These are phyloP conservation scores for Venturia pyrina DNA, from an alignment of 2,329 filamentous ascomycete species.

Conservation along the genomic window DNA sequence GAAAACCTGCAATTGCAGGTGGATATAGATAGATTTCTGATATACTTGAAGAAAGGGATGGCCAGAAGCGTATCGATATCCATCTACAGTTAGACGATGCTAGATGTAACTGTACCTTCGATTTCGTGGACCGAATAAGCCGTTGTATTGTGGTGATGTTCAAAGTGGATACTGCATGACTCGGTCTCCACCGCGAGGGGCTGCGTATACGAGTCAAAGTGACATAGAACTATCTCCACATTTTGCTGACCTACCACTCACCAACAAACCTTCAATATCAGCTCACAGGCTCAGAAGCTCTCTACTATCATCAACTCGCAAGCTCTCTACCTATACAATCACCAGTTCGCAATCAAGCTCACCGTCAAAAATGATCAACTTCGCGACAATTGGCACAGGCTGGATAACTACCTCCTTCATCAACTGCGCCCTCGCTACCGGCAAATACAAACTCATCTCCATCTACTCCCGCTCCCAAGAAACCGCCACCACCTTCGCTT, in stretches of 20 bases:
- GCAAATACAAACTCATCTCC: constrained; percentile 33
- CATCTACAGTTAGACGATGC: not conserved
- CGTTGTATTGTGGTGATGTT: not conserved
- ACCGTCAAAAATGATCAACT: constrained; percentile 23
- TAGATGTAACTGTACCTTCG: too few relatives aligned
- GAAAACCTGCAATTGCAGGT: too few relatives aligned
- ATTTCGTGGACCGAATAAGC: too few relatives aligned
- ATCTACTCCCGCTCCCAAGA: constrained; percentile 38
- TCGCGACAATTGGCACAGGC: constrained; percentile 37
- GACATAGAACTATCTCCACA: not conserved
- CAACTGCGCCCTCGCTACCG: constrained; percentile 31
- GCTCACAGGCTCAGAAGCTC: too few relatives aligned
- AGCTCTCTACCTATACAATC: not conserved
- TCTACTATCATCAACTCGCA: too few relatives aligned
- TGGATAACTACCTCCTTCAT: constrained; percentile 43
- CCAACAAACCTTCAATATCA: not conserved
- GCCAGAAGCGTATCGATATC: not conserved
- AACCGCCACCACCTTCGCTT: constrained; percentile 32
- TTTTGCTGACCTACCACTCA: not conserved
- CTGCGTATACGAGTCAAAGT: not conserved
- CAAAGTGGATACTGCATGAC: not conserved
- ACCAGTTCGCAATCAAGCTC: not conserved
- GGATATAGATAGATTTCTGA: too few relatives aligned
- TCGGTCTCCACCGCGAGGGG: not conserved
- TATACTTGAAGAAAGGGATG: too few relatives aligned